Evolutionary conservation across 139 green algal species (phyloP).

Genomic region (Coccomyxa sp.): DNA sequence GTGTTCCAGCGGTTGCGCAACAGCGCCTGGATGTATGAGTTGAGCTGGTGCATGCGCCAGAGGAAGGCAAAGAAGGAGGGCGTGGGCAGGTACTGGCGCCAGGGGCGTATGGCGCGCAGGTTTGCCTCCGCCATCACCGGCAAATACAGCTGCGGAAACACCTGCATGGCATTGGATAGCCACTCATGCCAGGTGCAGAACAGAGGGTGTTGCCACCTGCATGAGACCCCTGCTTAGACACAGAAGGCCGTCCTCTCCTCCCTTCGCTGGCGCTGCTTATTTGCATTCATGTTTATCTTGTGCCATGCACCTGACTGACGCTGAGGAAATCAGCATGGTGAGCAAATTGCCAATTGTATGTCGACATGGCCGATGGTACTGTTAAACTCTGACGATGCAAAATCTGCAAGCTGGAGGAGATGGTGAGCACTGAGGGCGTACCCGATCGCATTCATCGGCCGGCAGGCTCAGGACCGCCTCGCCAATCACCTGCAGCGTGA

Average conservation of each 20-base stretch:
- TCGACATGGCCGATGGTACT: not conserved
- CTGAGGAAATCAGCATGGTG: too few relatives aligned
- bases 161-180: constrained; percentile 25
- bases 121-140: constrained; percentile 95
- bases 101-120: constrained; percentile 72
- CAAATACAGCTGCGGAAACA: constrained; percentile 91
- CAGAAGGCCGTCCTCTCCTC: not conserved
- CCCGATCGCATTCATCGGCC: constrained; percentile 83
- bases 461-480: constrained; percentile 81
- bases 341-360: too few relatives aligned
- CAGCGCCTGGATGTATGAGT: constrained; percentile 72
- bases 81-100: constrained; percentile 69
- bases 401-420: not conserved
- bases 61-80: constrained; percentile 27
- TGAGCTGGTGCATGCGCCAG: constrained; percentile 55
- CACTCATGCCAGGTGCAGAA: not conserved
- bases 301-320: too few relatives aligned
- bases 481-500: constrained; percentile 93
- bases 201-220: not conserved
- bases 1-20: constrained; percentile 36
- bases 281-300: too few relatives aligned
- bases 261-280: too few relatives aligned
- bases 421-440: not conserved
- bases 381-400: not conserved
- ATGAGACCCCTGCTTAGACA: not conserved